Evolutionary conservation across 192 early-diverging fungal genomes (phyloP).

Genomic region (Coemansia sp.): DNA sequence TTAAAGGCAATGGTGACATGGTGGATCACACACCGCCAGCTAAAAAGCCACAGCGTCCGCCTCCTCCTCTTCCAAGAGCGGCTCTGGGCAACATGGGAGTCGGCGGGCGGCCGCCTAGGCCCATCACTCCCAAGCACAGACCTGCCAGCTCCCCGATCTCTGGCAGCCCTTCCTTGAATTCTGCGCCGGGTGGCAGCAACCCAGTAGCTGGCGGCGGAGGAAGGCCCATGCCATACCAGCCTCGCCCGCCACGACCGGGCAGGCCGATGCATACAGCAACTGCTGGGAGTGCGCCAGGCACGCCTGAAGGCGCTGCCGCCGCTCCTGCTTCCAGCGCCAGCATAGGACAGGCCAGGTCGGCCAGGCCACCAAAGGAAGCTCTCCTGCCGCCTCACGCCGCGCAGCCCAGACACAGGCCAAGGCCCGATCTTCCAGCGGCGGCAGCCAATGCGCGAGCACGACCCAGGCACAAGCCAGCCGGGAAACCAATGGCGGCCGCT

Average conservation of each 20-base stretch:
- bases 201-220: not conserved
- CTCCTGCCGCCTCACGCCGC: not conserved
- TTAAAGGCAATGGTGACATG: not conserved
- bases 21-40: not conserved
- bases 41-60: not conserved
- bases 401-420: not conserved
- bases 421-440: not conserved
- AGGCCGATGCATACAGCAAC: not conserved
- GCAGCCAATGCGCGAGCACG: not conserved
- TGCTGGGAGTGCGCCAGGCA: not conserved
- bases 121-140: not conserved
- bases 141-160: not conserved
- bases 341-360: not conserved
- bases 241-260: not conserved
- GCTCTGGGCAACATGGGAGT: not conserved
- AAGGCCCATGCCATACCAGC: not conserved
- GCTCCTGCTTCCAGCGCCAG: not conserved
- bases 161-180: not conserved
- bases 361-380: not conserved
- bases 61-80: not conserved
- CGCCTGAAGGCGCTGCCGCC: not conserved
- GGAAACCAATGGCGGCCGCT: not conserved
- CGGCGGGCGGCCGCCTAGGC: not conserved
- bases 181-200: not conserved
- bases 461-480: constrained; percentile 7